These are phyloP conservation scores for Colletotrichum tropicale DNA, from an alignment of 2,329 filamentous ascomycete genomes.

Conservation along the genomic window DNA sequence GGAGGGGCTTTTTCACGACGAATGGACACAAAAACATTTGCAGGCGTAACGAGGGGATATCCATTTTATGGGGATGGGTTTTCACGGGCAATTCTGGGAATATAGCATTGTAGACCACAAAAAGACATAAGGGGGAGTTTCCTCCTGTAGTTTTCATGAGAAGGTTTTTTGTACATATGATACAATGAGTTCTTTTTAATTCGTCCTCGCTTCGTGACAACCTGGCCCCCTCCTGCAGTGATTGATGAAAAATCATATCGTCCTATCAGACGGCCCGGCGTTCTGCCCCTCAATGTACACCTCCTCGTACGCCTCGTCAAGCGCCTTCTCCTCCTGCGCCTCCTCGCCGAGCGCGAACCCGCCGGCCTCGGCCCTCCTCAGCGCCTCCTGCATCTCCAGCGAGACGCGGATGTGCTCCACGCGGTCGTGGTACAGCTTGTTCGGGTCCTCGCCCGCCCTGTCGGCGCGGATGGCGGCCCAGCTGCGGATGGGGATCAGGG, in stretches of 20 bases:
- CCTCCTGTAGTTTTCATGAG: neutral
- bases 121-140: neutral
- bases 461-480: constrained; percentile 30
- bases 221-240: no score
- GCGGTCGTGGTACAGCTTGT: neutral
- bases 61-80: neutral
- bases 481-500: constrained; percentile 43
- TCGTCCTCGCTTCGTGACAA: neutral
- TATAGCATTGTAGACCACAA: constrained; percentile 2
- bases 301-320: constrained; percentile 43
- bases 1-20: neutral
- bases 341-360: constrained; percentile 52
- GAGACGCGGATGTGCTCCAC: neutral
- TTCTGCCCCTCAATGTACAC: constrained; percentile 40
- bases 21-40: neutral
- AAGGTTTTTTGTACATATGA: constrained; percentile 20
- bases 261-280: constrained; percentile 10
- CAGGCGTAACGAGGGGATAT: neutral
- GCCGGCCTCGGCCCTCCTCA: constrained; percentile 31
- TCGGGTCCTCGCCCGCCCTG: neutral
- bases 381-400: no score
- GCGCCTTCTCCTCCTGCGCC: constrained; percentile 28
- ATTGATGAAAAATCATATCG: no score
- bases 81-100: neutral
- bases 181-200: neutral